These are phyloP conservation scores for Flaveria sonorensis DNA, from an alignment of 129 eudicot species.

Conservation along the genomic window DNA sequence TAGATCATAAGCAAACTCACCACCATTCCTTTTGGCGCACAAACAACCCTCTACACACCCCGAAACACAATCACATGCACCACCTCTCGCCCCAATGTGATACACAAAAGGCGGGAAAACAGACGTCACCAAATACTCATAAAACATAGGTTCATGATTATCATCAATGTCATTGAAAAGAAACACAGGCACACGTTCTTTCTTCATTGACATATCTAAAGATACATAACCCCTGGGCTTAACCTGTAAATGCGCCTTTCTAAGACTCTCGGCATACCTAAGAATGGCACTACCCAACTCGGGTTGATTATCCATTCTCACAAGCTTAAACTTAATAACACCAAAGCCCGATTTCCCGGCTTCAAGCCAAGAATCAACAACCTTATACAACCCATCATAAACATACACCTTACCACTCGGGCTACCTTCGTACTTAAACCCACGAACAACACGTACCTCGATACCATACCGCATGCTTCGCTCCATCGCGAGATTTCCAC, in stretches of 20 bases:
- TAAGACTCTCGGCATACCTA: conserved; percentile 50
- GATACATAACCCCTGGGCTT: conserved; percentile 55
- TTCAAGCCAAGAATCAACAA: conserved; percentile 57
- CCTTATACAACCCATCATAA: conserved; percentile 71
- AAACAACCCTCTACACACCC: conserved; percentile 59
- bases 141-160: conserved; percentile 56
- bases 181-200: conserved; percentile 60
- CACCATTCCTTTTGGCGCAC: conserved; percentile 67
- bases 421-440: conserved; percentile 40
- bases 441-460: conserved; percentile 44
- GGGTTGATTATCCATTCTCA: conserved; percentile 61
- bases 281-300: conserved; percentile 68
- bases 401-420: conserved; percentile 57
- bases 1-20: conserved; percentile 62
- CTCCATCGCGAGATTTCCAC: conserved; percentile 48
- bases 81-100: conserved; percentile 27
- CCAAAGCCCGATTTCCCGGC: conserved; percentile 76
- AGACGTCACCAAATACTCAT: conserved; percentile 53
- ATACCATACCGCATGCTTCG: conserved; percentile 39
- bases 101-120: conserved; percentile 65
- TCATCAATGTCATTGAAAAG: conserved; percentile 66
- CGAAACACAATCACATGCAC: conserved; percentile 63
- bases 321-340: conserved; percentile 66
- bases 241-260: conserved; percentile 44
- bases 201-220: conserved; percentile 57